Evolutionary conservation across 148 eudicot species (phyloP), one percentile per base, ranked within the genome.

Genomic region (Pouteria glomerata): DNA sequence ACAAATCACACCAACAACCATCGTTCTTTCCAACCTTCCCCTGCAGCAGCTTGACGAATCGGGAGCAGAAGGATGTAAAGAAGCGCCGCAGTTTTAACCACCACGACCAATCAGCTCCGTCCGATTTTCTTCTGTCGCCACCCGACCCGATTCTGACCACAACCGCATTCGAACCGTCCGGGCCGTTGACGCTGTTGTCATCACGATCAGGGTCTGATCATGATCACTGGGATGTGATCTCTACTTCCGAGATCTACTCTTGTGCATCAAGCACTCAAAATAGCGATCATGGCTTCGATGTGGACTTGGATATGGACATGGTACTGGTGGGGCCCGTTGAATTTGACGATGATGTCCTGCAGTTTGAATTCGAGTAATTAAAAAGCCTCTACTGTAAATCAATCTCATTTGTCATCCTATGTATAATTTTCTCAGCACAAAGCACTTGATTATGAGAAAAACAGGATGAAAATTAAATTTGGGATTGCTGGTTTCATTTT

Each of bases 211-310:
- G 48, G 0, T 74, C 74, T 0, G 68, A 73, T 55, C 74, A 53
- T 30, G 74, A n/a, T n/a, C n/a, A n/a, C n/a, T n/a, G 66, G 21
- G 76, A 75, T 47, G 53, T 65, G 50, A 45, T 71, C 12, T 73
- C n/a, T n/a, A n/a, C 78, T n/a, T 74, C 76, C 1, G 80, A 69
- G 3, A 68, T 66, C 8, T 73, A 70, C 56, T 81, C 84, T 15
- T 77, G 78, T 29, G 69, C 78, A 0, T 55, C 72, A 0, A 77
- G 84, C 65, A 50, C 72, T 0, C 75, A n/a, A n/a, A n/a, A 74
- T 33, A 60, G 67, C 31, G 30, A 16, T 19, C 21, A 23, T 35
- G 26, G 51, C 68, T 69, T 68, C 1, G 68, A 68, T 34, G 3
- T 64, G 66, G 77, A 71, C 1, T 55, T 63, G 56, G 41, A n/a